Conservation (phyloP, 495 filamentous ascomycete genomes). For the Parmelia sp. region DNA sequence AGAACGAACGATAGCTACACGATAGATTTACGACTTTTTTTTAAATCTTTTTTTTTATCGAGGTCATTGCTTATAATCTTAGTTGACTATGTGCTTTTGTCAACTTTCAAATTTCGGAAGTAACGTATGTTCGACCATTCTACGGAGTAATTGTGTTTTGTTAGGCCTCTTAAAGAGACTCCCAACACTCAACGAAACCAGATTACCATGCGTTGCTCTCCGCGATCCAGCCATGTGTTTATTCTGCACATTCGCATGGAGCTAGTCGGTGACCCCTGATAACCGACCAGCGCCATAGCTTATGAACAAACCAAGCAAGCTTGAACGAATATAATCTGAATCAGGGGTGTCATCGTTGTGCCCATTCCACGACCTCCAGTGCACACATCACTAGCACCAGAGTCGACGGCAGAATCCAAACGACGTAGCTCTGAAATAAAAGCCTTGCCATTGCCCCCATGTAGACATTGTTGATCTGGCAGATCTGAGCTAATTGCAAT, state of each 20-base stretch:
- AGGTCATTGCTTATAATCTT: too few relatives aligned
- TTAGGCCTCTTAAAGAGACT: too few relatives aligned
- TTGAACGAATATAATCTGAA: background rate
- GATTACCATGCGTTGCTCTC: background rate
- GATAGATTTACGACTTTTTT: too few relatives aligned
- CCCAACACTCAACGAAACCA: background rate
- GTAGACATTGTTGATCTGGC: slow-evolving; percentile 95
- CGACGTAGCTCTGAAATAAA: slow-evolving; percentile 94
- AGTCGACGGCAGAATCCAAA: slow-evolving; percentile 94
- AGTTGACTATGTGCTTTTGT: too few relatives aligned
- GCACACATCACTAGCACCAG: slow-evolving; percentile 85
- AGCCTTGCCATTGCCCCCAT: slow-evolving; percentile 88
- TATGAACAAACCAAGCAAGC: background rate
- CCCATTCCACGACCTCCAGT: slow-evolving; percentile 91
- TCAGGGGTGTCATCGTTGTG: slow-evolving; percentile 29
- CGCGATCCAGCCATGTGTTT: background rate
- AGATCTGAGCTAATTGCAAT: slow-evolving; percentile 93
- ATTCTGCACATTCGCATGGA: background rate
- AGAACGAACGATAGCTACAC: too few relatives aligned
- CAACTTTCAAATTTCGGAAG: too few relatives aligned
- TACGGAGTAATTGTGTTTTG: too few relatives aligned
- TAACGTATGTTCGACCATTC: too few relatives aligned
- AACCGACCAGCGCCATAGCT: slow-evolving; percentile 14
- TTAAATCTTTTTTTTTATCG: too few relatives aligned
- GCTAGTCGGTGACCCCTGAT: background rate